These are phyloP conservation scores for Apostasia ramifera DNA, from an alignment of 106 monocot species.

Conservation along the genomic window DNA sequence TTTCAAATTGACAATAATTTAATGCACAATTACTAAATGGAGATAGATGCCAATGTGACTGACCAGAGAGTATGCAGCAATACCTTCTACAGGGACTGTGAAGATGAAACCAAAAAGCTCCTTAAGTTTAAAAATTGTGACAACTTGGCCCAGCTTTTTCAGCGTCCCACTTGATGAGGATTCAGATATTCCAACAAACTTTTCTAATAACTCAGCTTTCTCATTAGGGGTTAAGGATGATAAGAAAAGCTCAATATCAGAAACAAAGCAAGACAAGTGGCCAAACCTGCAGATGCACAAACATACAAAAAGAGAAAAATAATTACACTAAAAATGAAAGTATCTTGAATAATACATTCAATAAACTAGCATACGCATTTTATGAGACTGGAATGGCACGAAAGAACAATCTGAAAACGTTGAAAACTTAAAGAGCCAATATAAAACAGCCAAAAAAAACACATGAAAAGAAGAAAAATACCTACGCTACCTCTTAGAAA, in stretches of 20 bases:
- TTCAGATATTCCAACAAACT: constrained; percentile 25
- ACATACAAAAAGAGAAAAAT: not conserved
- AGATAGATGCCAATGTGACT: not conserved
- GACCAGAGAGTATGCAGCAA: not conserved
- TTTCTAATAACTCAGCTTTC: constrained; percentile 40
- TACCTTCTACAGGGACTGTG: constrained; percentile 43
- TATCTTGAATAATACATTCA: too few species aligned
- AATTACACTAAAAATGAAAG: too few species aligned
- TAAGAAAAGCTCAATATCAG: constrained; percentile 69
- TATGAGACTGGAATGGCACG: too few species aligned
- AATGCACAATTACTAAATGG: not conserved
- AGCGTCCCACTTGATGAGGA: constrained; percentile 25
- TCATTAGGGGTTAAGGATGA: constrained; percentile 39
- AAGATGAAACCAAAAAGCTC: constrained; percentile 46
- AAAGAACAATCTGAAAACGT: too few species aligned
- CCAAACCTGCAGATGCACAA: constrained; percentile 50
- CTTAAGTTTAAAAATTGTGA: constrained; percentile 64
- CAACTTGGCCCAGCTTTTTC: constrained; percentile 47
- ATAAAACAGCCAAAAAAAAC: too few species aligned
- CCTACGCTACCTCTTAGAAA: too few species aligned
- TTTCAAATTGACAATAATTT: too few species aligned
- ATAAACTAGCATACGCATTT: too few species aligned
- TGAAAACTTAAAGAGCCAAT: too few species aligned
- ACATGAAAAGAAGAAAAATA: too few species aligned
- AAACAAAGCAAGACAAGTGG: constrained; percentile 70